Base-by-base conservation (phyloP, 805 yeast genomes). In the Scheffersomyces lignosus region DNA sequence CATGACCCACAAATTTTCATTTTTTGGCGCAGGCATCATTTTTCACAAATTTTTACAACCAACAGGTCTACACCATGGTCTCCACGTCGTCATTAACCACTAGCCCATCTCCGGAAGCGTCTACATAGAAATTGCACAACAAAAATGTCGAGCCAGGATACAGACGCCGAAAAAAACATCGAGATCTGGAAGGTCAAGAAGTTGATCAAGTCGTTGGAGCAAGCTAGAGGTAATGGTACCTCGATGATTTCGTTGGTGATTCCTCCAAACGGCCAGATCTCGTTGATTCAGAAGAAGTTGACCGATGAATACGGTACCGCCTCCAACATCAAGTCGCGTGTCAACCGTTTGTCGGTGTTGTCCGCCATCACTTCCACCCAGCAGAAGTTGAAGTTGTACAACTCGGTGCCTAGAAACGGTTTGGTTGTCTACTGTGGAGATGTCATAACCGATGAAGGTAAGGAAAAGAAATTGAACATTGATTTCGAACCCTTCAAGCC, bases 401-500 rank as follows among this genome's bases (percentile, higher is more conserved):
- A 78, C 52, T 78, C 75, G 45, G 93, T 91, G 41, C 99, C 99
- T 38, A 83, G 84, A 41, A 93, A 93, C 63, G 99, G 99, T 30
- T 77, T 93, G 60, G 97, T 93, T 37, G 70, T 93, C 38, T 93
- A 90, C 74, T 93, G 99, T 80, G 99, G 99, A 76, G 99, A 93
- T 70, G 95, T 95, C 41, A 70, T 90, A 51, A 93, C 96, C 27
- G 95, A 84, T 43, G 98, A 93, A 65, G 99, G 99, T 56, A 93
- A 93, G 64, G 96, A 89, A 71, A 88, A 93, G 73, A 93, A 90
- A 68, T 82, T 93, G 57, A 91, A 91, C 53, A 89, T 93, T 54
- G 98, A 93, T 61, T 93, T 93, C 54, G 99, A 93, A 71, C 99
- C 99, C 20, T 93, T 93, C 77, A 93, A 93, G 71, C 97, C 99